A percentile compares a stretch with the other conserved stretches of the same genome.
These are phyloP conservation scores for Cyberlindnera mississippiensis DNA, from an alignment of 805 yeast species.

Conservation along the genomic window DNA sequence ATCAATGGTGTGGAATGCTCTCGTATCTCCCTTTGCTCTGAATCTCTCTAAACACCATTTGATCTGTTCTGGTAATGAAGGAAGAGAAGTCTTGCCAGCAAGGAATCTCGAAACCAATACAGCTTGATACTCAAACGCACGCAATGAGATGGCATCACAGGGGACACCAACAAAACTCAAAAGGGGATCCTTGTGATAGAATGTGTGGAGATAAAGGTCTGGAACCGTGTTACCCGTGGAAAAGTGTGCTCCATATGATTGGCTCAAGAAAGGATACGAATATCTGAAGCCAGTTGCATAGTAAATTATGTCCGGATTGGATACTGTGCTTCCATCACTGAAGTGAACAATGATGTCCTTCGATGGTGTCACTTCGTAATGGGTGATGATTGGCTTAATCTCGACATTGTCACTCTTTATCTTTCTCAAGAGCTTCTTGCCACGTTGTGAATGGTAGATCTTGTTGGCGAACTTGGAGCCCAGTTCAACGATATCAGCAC, in stretches of 20 bases:
- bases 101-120: slow-evolving; percentile 33
- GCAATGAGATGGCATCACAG: slow-evolving; percentile 36
- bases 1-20: slow-evolving; percentile 35
- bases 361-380: slow-evolving; percentile 29
- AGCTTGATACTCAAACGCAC: slow-evolving; percentile 41
- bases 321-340: slow-evolving; percentile 39
- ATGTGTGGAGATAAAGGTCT: slow-evolving; percentile 33
- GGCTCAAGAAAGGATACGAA: slow-evolving; percentile 49
- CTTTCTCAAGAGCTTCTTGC: slow-evolving; percentile 32
- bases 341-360: slow-evolving; percentile 34
- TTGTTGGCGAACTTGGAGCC: slow-evolving; percentile 10
- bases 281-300: slow-evolving; percentile 70
- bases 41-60: slow-evolving; percentile 31
- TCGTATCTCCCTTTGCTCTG: slow-evolving; percentile 28
- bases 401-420: slow-evolving; percentile 28
- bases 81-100: slow-evolving; percentile 31
- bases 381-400: slow-evolving; percentile 35
- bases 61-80: slow-evolving; percentile 29
- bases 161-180: slow-evolving; percentile 36
- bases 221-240: slow-evolving; percentile 29
- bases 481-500: slow-evolving; percentile 48
- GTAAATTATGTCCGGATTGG: slow-evolving; percentile 49
- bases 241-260: slow-evolving; percentile 22
- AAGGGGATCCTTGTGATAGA: slow-evolving; percentile 31
- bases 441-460: slow-evolving; percentile 34